Conservation (phyloP, 2,329 filamentous ascomycete species). For the Massarina eburnea region DNA sequence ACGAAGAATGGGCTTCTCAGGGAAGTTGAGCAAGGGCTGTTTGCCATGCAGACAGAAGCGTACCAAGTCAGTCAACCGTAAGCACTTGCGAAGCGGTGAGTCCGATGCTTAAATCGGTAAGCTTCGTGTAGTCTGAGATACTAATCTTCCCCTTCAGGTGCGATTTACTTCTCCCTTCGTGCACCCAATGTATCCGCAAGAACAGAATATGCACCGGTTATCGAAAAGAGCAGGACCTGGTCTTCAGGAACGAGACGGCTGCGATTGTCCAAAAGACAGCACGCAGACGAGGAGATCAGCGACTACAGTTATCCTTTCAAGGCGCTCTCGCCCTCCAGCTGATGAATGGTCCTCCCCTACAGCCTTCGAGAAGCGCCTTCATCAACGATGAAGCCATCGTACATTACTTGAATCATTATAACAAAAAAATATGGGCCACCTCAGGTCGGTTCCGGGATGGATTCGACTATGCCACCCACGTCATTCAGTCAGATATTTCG, state of each 20-base stretch:
- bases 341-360: background rate
- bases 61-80: slow-evolving; percentile 19
- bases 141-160: slow-evolving; percentile 13
- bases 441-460: slow-evolving; percentile 4
- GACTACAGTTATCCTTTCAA: too few species aligned
- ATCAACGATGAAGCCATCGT: slow-evolving; percentile 17
- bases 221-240: slow-evolving; percentile 19
- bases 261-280: slow-evolving; percentile 13
- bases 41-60: slow-evolving; percentile 16
- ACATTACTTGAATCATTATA: slow-evolving; percentile 18
- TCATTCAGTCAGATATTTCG: slow-evolving; percentile 10
- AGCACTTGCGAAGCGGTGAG: background rate
- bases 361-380: slow-evolving; percentile 10
- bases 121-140: slow-evolving; percentile 5
- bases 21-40: slow-evolving; percentile 22
- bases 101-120: slow-evolving; percentile 10
- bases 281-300: slow-evolving; percentile 3
- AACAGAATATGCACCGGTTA: slow-evolving; percentile 21
- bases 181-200: slow-evolving; percentile 23
- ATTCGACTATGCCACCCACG: slow-evolving; percentile 15
- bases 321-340: slow-evolving; percentile 1
- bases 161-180: slow-evolving; percentile 20
- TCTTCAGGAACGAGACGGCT: slow-evolving; percentile 22
- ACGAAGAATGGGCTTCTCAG: too few species aligned
- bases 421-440: slow-evolving; percentile 14